Evolutionary conservation across 176 grass and related monocot species (phyloP).

Genomic region (Zea mays): Zm-B73-REFERENCE-NAM-5.0 NC_050098.1:8217001-8217500

Average conservation of each 20-base stretch:
- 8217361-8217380: slow-evolving; percentile 23
- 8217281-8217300: slow-evolving; percentile 18
- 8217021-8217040: background rate
- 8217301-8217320: background rate
- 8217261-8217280: slow-evolving; percentile 6
- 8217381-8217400: slow-evolving; percentile 67
- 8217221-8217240: background rate
- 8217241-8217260: background rate
- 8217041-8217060: slow-evolving; percentile 14
- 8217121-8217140: background rate
- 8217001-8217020: background rate
- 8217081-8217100: background rate
- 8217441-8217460: slow-evolving; percentile 55
- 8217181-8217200: background rate
- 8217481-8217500: slow-evolving; percentile 66
- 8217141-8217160: background rate
- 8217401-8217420: slow-evolving; percentile 81
- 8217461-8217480: slow-evolving; percentile 69
- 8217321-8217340: background rate
- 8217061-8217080: slow-evolving; percentile 8
- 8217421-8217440: slow-evolving; percentile 83
- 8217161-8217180: slow-evolving; percentile 6
- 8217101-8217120: background rate
- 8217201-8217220: slow-evolving; percentile 12
- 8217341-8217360: background rate